Conservation (phyloP, 768 basidiomycete species). For the Lyophyllum shimeji region DNA sequence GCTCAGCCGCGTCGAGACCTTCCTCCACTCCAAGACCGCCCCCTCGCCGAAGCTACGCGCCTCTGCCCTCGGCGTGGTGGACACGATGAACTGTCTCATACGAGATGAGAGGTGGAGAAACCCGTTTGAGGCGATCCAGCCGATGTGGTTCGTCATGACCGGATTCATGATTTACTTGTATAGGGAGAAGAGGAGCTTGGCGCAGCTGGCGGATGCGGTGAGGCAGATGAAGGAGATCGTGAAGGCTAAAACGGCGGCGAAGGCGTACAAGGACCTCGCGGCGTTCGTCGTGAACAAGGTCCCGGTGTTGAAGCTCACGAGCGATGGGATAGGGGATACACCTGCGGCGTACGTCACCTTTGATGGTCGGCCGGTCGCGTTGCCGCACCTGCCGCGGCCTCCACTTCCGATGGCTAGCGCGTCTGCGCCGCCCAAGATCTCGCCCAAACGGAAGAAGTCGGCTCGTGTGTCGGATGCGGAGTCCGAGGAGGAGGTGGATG, state of each 20-base stretch:
- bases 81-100: conserved; percentile 12
- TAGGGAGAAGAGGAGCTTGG: conserved; percentile 29
- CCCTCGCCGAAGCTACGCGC: neutral
- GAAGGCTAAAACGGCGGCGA: conserved; percentile 3
- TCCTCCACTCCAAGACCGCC: conserved; percentile 13
- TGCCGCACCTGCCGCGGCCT: no score
- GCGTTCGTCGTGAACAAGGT: conserved; percentile 9
- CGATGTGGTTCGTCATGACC: conserved; percentile 46
- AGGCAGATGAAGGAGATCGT: conserved; percentile 26
- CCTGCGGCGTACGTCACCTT: neutral
- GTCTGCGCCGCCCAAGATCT: neutral
- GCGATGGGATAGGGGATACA: neutral
- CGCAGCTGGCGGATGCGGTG: conserved; percentile 44
- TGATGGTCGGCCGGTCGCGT: neutral
- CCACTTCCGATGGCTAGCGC: neutral
- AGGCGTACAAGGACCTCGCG: conserved; percentile 9
- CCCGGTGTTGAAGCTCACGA: neutral
- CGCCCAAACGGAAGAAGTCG: conserved; percentile 7
- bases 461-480: neutral
- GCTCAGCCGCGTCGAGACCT: conserved; percentile 22
- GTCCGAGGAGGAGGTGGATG: neutral
- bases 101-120: conserved; percentile 9
- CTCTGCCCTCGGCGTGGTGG: conserved; percentile 9
- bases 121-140: conserved; percentile 27
- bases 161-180: conserved; percentile 39